These are phyloP conservation scores for Colletotrichum sp. DNA, from an alignment of 2,329 filamentous ascomycete species.

Conservation along the genomic window DNA sequence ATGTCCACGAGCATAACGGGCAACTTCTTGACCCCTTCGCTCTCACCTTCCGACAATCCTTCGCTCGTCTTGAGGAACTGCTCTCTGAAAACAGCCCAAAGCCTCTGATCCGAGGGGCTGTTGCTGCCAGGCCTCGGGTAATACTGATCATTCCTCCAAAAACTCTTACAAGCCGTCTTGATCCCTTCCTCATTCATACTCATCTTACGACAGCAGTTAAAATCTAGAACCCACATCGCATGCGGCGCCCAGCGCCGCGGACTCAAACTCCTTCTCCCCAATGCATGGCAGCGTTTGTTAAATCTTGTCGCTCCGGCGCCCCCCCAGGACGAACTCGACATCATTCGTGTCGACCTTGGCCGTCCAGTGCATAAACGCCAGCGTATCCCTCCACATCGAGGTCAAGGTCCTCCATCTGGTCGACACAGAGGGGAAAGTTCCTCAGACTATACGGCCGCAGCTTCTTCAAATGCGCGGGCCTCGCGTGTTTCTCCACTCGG, in stretches of 20 bases:
- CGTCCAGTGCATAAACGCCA: too few relatives aligned
- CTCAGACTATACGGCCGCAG: too few relatives aligned
- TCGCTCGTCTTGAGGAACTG: not conserved
- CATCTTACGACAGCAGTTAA: not conserved
- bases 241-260: not conserved
- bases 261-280: not conserved
- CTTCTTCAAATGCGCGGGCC: too few relatives aligned
- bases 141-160: not conserved
- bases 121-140: not conserved
- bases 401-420: too few relatives aligned
- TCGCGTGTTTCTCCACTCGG: too few relatives aligned
- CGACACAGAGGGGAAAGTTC: too few relatives aligned
- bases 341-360: too few relatives aligned
- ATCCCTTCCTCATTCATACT: not conserved
- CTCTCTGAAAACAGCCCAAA: not conserved
- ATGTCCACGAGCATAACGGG: not conserved
- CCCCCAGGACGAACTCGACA: too few relatives aligned
- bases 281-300: not conserved
- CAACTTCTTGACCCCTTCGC: not conserved
- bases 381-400: too few relatives aligned
- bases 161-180: not conserved
- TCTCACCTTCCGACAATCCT: not conserved
- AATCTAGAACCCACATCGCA: not conserved
- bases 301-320: not conserved
- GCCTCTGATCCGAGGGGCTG: not conserved